Evolutionary conservation across 2,329 filamentous ascomycete genomes (phyloP).

Genomic region (Gremmenia infestans): DNA sequence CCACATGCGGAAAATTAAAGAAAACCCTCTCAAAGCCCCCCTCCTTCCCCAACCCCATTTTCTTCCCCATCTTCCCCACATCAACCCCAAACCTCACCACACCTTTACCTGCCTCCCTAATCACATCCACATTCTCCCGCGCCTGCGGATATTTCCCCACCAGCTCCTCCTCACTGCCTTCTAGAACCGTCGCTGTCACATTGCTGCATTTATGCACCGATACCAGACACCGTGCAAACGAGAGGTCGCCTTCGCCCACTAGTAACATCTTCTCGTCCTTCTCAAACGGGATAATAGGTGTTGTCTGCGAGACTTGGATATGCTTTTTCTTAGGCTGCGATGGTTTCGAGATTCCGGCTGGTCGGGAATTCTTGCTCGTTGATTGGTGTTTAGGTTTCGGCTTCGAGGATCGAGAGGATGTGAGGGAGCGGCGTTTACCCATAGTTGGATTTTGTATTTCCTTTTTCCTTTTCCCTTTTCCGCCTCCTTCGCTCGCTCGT

Average conservation of each 20-base stretch:
- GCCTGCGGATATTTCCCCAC: constrained; percentile 71
- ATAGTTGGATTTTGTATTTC: too few species aligned
- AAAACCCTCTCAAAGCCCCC: constrained; percentile 68
- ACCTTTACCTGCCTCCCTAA: constrained; percentile 41
- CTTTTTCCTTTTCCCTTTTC: too few species aligned
- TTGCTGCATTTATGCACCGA: constrained; percentile 60
- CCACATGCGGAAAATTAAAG: constrained; percentile 97
- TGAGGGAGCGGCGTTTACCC: constrained; percentile 21
- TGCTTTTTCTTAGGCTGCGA: constrained; percentile 7
- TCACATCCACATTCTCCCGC: constrained; percentile 49
- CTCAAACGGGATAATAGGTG: constrained; percentile 62
- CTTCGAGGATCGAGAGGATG: constrained; percentile 6
- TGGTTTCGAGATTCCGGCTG: constrained; percentile 15
- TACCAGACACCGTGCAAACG: constrained; percentile 65
- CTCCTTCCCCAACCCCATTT: constrained; percentile 22
- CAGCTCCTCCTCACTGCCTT: constrained; percentile 53
- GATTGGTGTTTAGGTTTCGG: constrained; percentile 4
- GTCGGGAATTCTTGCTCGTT: constrained; percentile 9
- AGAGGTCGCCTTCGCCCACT: constrained; percentile 76
- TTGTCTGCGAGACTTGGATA: constrained; percentile 28
- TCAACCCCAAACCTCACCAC: constrained; percentile 58
- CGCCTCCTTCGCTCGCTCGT: too few species aligned
- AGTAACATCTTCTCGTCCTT: constrained; percentile 65
- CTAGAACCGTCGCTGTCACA: constrained; percentile 66
- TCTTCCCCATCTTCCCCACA: constrained; percentile 52